phyloP scores from a whole-genome alignment of 1,284 basidiomycete genomes.

The Lentinus polychrous region DNA sequence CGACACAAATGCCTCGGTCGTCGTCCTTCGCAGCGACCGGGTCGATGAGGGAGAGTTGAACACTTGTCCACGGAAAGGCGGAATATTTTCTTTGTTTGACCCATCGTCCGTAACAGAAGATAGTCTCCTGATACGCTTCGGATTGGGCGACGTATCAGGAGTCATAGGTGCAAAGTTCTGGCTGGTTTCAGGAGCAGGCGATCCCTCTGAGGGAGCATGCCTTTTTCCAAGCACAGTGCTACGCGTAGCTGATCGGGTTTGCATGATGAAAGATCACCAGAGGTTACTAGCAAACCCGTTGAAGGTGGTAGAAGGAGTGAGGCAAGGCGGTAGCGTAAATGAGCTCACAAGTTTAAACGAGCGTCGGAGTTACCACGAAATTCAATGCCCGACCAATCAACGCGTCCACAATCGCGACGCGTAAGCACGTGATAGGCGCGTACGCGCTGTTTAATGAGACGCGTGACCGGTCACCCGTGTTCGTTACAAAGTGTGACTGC shows the following conservation, averaged over 20 bases:
- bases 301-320: constrained; percentile 9
- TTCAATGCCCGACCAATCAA: constrained; percentile 27
- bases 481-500: background rate
- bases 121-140: constrained; percentile 53
- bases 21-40: constrained; percentile 41
- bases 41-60: constrained; percentile 31
- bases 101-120: constrained; percentile 41
- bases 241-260: constrained; percentile 23
- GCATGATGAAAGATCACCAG: constrained; percentile 13
- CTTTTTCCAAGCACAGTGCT: constrained; percentile 56
- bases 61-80: constrained; percentile 41
- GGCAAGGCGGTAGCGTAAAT: constrained; percentile 11
- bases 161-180: constrained; percentile 32
- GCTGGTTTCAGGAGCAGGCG: constrained; percentile 13
- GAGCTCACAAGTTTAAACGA: constrained; percentile 9
- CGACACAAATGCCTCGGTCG: constrained; percentile 40
- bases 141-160: constrained; percentile 55
- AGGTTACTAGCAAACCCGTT: constrained; percentile 1
- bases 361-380: constrained; percentile 20
- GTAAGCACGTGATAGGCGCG: constrained; percentile 23
- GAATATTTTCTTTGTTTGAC: constrained; percentile 70
- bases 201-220: constrained; percentile 24
- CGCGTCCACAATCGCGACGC: constrained; percentile 20
- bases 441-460: constrained; percentile 4
- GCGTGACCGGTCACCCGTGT: no score